A percentile compares a stretch with the other conserved stretches of the same genome.
phyloP scores from a whole-genome alignment of 1,139 yeast species.

The Schwanniomyces etchellsii region DNA sequence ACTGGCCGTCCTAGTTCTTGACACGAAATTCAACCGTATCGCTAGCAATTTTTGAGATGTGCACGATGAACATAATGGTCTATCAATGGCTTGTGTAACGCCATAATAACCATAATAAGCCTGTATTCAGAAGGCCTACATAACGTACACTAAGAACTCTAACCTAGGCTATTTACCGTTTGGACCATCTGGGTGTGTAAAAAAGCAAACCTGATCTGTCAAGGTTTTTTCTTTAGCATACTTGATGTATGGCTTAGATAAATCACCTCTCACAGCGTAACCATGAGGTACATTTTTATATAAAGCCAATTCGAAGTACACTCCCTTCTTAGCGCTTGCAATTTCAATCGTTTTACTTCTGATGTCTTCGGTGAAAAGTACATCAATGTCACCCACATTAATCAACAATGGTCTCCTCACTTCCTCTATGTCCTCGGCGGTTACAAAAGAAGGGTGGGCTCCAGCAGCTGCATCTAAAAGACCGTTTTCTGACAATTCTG shows the following conservation, averaged over 20 bases:
- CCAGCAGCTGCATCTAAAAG: slow-evolving; percentile 56
- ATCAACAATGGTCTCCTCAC: slow-evolving; percentile 58
- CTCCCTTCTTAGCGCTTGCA: slow-evolving; percentile 34
- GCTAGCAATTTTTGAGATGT: no score
- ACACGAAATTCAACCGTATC: no score
- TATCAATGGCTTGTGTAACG: no score
- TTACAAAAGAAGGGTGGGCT: slow-evolving; percentile 77
- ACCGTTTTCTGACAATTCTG: slow-evolving; percentile 45
- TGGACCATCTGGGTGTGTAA: slow-evolving; percentile 5
- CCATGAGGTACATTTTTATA: slow-evolving; percentile 69
- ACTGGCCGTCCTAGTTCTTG: no score
- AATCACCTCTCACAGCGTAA: slow-evolving; percentile 72
- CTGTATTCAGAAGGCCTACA: no score
- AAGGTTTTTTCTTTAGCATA: slow-evolving; percentile 71
- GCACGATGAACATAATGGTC: no score
- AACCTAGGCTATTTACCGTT: no score
- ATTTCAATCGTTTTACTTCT: slow-evolving; percentile 57
- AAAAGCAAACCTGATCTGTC: slow-evolving; percentile 44
- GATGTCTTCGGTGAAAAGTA: slow-evolving; percentile 54
- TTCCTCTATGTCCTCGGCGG: slow-evolving; percentile 56
- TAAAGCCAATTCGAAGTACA: slow-evolving; percentile 53
- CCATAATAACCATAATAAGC: no score
- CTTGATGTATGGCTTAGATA: slow-evolving; percentile 42
- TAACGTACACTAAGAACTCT: no score
- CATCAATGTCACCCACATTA: slow-evolving; percentile 69